A percentile compares a stretch with the other conserved stretches of the same genome.
phyloP scores from a whole-genome alignment of 78 protist species.

The Acrasis kona region DNA sequence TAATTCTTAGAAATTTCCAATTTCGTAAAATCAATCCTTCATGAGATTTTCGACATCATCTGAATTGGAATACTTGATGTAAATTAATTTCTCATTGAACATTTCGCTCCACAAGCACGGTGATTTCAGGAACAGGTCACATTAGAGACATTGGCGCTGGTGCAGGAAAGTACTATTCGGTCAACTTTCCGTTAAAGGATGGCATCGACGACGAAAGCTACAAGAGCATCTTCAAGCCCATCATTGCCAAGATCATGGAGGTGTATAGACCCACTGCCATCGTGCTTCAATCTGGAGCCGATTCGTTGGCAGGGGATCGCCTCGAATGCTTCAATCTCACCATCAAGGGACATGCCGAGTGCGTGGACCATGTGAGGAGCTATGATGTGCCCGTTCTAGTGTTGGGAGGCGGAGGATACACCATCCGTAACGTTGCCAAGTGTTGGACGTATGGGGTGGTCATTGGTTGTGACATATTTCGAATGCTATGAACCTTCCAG shows the following conservation, averaged over 20 bases:
- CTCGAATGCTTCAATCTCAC: conserved; percentile 95
- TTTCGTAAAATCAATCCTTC: no score
- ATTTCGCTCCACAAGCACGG: conserved; percentile 92
- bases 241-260: conserved; percentile 62
- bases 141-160: conserved; percentile 78
- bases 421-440: conserved; percentile 93
- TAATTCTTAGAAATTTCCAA: no score
- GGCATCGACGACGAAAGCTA: conserved; percentile 92
- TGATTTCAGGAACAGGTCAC: conserved; percentile 97
- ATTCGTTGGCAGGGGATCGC: conserved; percentile 93
- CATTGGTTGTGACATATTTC: no score
- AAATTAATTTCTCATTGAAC: conserved; percentile 88
- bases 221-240: conserved; percentile 75
- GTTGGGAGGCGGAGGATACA: conserved; percentile 99
- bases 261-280: conserved; percentile 82
- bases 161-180: conserved; percentile 72
- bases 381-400: conserved; percentile 82
- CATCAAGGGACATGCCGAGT: conserved; percentile 77
- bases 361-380: conserved; percentile 69
- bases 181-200: conserved; percentile 94
- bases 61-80: no score
- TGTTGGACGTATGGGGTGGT: conserved; percentile 83
- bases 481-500: no score
- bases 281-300: conserved; percentile 97
- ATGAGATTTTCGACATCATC: no score